Evolutionary conservation across 768 basidiomycete genomes (phyloP), one percentile per base, ranked within the genome.

Genomic region (Tylopilus intermedius): DNA sequence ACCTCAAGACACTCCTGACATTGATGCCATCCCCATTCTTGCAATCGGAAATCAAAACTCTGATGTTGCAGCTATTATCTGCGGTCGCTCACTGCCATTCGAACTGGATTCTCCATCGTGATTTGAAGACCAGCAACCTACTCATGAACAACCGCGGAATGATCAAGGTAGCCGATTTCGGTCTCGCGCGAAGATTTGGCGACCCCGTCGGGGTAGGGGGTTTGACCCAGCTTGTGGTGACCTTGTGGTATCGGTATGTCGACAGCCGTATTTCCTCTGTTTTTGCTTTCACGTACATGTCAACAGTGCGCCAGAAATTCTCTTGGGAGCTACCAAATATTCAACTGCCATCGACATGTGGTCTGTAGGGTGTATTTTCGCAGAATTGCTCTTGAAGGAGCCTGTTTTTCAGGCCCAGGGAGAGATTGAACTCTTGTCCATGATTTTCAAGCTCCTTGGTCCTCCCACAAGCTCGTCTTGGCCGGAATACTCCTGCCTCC

Each of bases 101-200:
- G 21, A 91, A 95, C 54, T 98, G 96, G 96, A 97, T 98, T 60
- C 78, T 99, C 5, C 96, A 99, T 65, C 85, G 96, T 24, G 96
- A 99, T 67, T 70, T 99, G 55, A 99, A 99, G 70, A 98, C 96
- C 18, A 94, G 92, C 62, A 99, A 99, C 67, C 71, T 99, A 33
- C 79, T 99, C 43, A 95, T 99, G 95, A 99, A 98, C 70, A 99
- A 99, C 66, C 85, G 96, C 8, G 96, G 96, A 1, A 94, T 90
- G 35, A 94, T 99, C 72, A 98, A 98, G 65, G 94, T 99, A 6
- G 96, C 96, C 13, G 96, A 99, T 70, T 99, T 98, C 67, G 96
- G 96, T 5, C 81, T 98, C 27, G 96, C 96, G 14, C 76, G 96
- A 62, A 83, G 94, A 48, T 99, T 92, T 65, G 96, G 96, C 15